phyloP scores from a whole-genome alignment of 768 basidiomycete genomes.

The Dendrothele bispora region DNA sequence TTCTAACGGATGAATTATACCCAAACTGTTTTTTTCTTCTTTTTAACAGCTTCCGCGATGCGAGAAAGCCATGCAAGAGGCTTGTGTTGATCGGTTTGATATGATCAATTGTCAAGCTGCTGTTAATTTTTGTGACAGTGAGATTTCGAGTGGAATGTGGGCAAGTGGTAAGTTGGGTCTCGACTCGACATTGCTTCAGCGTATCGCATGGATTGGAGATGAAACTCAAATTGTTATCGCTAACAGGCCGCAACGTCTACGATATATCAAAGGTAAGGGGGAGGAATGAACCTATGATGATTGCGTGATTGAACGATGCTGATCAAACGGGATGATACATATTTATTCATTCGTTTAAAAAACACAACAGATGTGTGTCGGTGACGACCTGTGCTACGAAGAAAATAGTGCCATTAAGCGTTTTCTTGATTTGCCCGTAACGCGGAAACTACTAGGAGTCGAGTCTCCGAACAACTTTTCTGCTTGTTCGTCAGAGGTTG shows the following conservation, averaged over 20 bases:
- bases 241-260: conserved; percentile 10
- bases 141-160: conserved; percentile 44
- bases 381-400: conserved; percentile 34
- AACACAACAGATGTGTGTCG: conserved; percentile 9
- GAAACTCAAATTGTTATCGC: neutral
- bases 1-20: neutral
- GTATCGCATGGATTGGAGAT: neutral
- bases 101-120: conserved; percentile 65
- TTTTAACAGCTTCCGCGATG: conserved; percentile 60
- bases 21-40: neutral
- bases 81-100: conserved; percentile 68
- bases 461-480: conserved; percentile 51
- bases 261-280: conserved; percentile 13
- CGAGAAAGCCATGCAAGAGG: conserved; percentile 48
- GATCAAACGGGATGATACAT: too few relatives aligned
- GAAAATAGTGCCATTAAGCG: conserved; percentile 38
- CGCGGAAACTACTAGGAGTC: conserved; percentile 47
- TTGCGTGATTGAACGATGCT: too few relatives aligned
- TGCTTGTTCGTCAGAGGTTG: conserved; percentile 54
- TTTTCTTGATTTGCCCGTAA: conserved; percentile 47
- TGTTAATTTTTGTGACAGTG: conserved; percentile 54
- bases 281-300: too few relatives aligned
- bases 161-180: conserved; percentile 34
- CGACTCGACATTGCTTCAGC: neutral
- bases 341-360: too few relatives aligned